These are phyloP conservation scores for Coemansia sp. DNA, from an alignment of 192 early-diverging fungal species.

Conservation along the genomic window DNA sequence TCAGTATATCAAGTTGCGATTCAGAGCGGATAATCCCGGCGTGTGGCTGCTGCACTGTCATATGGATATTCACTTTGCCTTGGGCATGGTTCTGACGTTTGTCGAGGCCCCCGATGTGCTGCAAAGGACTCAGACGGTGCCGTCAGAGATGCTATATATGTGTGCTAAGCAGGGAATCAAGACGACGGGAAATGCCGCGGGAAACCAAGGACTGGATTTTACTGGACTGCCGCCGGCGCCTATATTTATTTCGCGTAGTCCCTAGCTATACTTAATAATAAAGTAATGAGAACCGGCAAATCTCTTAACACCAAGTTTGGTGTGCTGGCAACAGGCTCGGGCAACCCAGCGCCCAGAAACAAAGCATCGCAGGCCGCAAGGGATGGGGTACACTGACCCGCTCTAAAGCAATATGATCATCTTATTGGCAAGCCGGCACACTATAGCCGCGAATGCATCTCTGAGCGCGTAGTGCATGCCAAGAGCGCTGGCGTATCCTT, in stretches of 20 bases:
- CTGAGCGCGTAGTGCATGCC: no score
- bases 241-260: neutral
- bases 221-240: conserved; percentile 57
- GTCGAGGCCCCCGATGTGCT: conserved; percentile 70
- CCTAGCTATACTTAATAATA: neutral
- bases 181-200: conserved; percentile 70
- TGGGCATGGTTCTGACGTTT: conserved; percentile 70
- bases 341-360: conserved; percentile 69
- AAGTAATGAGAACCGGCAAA: conserved; percentile 21
- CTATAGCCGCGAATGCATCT: no score
- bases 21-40: conserved; percentile 79
- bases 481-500: no score
- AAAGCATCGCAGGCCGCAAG: conserved; percentile 65
- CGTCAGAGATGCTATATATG: conserved; percentile 55
- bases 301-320: conserved; percentile 12
- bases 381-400: no score
- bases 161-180: conserved; percentile 62
- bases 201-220: conserved; percentile 68
- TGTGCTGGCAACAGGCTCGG: conserved; percentile 57
- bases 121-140: conserved; percentile 56
- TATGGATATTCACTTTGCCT: conserved; percentile 56
- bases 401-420: no score
- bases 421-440: no score
- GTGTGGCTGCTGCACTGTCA: conserved; percentile 88
- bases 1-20: conserved; percentile 66